Conservation (phyloP, 495 filamentous ascomycete genomes). For the Penicillium tannophilum region DNA sequence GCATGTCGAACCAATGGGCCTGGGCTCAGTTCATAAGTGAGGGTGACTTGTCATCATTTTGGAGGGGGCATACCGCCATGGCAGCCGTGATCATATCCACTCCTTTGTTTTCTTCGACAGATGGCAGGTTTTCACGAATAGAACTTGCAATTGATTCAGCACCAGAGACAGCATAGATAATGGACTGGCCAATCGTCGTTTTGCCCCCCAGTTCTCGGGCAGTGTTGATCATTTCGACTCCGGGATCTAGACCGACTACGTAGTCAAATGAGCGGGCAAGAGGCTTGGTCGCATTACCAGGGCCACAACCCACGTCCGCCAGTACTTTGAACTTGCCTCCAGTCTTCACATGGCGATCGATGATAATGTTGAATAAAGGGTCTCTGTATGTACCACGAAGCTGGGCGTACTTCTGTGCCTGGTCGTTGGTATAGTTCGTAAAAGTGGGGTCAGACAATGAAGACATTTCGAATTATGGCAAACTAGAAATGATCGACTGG, state of each 20-base stretch:
- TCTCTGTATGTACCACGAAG: conserved; percentile 40
- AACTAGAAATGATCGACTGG: background rate
- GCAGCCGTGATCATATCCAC: conserved; percentile 55
- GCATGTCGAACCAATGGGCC: conserved; percentile 62
- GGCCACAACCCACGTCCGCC: conserved; percentile 57
- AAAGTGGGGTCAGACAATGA: conserved; percentile 37
- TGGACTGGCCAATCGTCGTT: conserved; percentile 20
- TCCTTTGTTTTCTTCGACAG: conserved; percentile 14
- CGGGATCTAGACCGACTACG: conserved; percentile 51
- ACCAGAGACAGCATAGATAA: conserved; percentile 40
- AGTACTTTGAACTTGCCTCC: conserved; percentile 43
- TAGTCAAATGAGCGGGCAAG: conserved; percentile 42
- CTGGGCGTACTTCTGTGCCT: conserved; percentile 47
- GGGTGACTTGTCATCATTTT: background rate
- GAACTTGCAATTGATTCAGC: conserved; percentile 40
- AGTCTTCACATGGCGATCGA: conserved; percentile 42
- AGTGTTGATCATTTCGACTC: conserved; percentile 52
- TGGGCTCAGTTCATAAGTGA: conserved; percentile 12
- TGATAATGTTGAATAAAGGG: conserved; percentile 42
- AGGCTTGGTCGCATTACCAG: conserved; percentile 43
- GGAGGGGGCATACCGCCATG: conserved; percentile 37
- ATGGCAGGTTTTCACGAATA: conserved; percentile 7
- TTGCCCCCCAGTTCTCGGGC: conserved; percentile 25
- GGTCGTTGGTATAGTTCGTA: conserved; percentile 37
- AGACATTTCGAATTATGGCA: background rate